Conservation (phyloP, 768 basidiomycete genomes). For the Boletellus ananas region DNA sequence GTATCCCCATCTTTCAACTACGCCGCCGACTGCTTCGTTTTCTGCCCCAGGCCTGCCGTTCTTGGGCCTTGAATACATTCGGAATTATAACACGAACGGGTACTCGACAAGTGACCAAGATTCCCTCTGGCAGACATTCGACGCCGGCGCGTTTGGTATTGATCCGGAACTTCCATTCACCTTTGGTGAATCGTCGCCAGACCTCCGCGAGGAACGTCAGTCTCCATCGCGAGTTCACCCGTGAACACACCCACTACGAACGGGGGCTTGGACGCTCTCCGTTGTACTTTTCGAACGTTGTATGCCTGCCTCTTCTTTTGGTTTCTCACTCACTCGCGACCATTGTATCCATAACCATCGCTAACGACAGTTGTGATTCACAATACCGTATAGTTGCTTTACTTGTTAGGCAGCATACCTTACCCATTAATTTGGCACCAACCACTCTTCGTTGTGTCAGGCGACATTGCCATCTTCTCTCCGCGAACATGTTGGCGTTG, state of each 20-base stretch:
- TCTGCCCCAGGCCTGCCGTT: conserved; percentile 76
- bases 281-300: conserved; percentile 11
- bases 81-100: conserved; percentile 61
- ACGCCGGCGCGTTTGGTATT: conserved; percentile 67
- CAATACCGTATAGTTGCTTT: conserved; percentile 27
- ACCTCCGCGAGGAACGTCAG: conserved; percentile 28
- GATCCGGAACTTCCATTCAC: conserved; percentile 79
- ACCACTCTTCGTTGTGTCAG: conserved; percentile 5
- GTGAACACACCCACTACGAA: conserved; percentile 7
- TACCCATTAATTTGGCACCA: conserved; percentile 22
- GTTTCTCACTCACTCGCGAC: conserved; percentile 7
- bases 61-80: conserved; percentile 78
- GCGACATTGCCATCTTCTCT: neutral
- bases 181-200: conserved; percentile 35
- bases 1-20: conserved; percentile 47
- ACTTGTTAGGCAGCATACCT: conserved; percentile 24
- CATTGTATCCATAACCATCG: conserved; percentile 32
- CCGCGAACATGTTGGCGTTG: conserved; percentile 1
- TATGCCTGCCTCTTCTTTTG: conserved; percentile 12
- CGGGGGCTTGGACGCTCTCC: neutral
- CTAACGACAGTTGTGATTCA: conserved; percentile 14
- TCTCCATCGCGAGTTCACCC: conserved; percentile 23
- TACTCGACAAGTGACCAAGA: conserved; percentile 38
- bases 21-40: conserved; percentile 62
- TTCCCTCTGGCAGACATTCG: conserved; percentile 57